These are phyloP conservation scores for Xerocomellus dryophilus DNA, from an alignment of 768 basidiomycete genomes.

Conservation along the genomic window DNA sequence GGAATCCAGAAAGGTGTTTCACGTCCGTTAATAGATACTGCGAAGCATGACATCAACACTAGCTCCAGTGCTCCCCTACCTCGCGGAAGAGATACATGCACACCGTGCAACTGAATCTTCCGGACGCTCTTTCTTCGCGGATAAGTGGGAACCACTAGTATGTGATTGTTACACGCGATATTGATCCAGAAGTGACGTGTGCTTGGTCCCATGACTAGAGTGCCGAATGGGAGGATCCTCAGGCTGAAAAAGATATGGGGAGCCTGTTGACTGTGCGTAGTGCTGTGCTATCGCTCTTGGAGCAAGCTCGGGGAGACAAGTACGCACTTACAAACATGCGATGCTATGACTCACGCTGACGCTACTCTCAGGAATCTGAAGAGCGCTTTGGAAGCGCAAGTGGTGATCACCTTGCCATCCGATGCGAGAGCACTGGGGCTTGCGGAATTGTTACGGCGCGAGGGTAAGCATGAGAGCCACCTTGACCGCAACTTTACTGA, in stretches of 20 bases:
- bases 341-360: constrained; percentile 2
- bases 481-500: not conserved
- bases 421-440: constrained; percentile 24
- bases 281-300: constrained; percentile 63
- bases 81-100: constrained; percentile 82
- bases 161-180: constrained; percentile 16
- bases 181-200: not conserved
- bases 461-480: constrained; percentile 21
- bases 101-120: constrained; percentile 17
- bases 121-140: constrained; percentile 62
- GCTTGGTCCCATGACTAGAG: constrained; percentile 35
- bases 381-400: constrained; percentile 73
- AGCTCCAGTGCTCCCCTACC: constrained; percentile 85
- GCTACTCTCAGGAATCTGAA: constrained; percentile 55
- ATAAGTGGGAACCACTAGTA: constrained; percentile 69
- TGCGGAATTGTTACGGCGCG: constrained; percentile 45
- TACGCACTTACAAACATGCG: constrained; percentile 31
- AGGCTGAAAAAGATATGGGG: constrained; percentile 61
- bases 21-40: constrained; percentile 47
- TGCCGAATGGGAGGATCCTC: constrained; percentile 57
- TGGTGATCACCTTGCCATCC: constrained; percentile 58
- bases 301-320: constrained; percentile 76
- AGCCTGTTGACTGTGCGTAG: constrained; percentile 57
- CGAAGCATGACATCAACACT: constrained; percentile 64
- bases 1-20: not conserved